These are phyloP conservation scores for Exophiala spinifera DNA, from an alignment of 2,329 filamentous ascomycete genomes.

Conservation along the genomic window DNA sequence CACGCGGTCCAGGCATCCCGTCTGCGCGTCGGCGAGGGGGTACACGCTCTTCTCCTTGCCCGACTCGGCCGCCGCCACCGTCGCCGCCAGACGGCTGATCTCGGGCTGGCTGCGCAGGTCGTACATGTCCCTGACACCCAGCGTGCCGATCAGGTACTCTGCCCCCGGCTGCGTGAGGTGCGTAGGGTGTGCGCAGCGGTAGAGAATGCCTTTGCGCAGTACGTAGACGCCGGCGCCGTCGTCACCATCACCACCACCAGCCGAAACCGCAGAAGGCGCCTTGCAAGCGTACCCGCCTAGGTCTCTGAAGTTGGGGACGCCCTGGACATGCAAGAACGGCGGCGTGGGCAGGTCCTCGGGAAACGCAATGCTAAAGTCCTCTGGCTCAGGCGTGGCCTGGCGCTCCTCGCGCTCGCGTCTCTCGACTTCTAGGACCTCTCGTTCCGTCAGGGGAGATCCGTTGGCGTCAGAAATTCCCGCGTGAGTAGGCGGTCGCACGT, in stretches of 20 bases:
- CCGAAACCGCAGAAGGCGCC: slow-evolving; percentile 6
- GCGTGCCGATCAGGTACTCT: slow-evolving; percentile 45
- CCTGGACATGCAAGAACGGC: slow-evolving; percentile 44
- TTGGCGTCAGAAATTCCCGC: slow-evolving; percentile 12
- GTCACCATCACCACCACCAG: neutral
- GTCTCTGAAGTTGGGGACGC: slow-evolving; percentile 67
- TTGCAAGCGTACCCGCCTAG: slow-evolving; percentile 56
- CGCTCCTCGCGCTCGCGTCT: slow-evolving; percentile 9
- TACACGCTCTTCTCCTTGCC: slow-evolving; percentile 23
- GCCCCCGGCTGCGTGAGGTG: slow-evolving; percentile 55
- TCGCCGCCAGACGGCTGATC: slow-evolving; percentile 23
- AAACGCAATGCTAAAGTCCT: slow-evolving; percentile 21
- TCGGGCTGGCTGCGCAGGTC: slow-evolving; percentile 61
- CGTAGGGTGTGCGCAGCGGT: slow-evolving; percentile 66
- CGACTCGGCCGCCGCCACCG: slow-evolving; percentile 37
- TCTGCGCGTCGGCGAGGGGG: slow-evolving; percentile 17
- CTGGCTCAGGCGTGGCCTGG: slow-evolving; percentile 19
- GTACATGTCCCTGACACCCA: slow-evolving; percentile 64
- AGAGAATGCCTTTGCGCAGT: slow-evolving; percentile 57
- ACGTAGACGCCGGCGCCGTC: slow-evolving; percentile 13
- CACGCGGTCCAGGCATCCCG: slow-evolving; percentile 20
- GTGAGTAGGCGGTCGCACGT: slow-evolving; percentile 7
- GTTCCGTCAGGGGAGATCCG: slow-evolving; percentile 14
- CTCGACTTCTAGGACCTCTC: slow-evolving; percentile 14
- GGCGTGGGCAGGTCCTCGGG: slow-evolving; percentile 27